Evolutionary conservation across 1,139 yeast genomes (phyloP), one percentile per base, ranked within the genome.

Genomic region (Geotrichum bryndzae): DNA sequence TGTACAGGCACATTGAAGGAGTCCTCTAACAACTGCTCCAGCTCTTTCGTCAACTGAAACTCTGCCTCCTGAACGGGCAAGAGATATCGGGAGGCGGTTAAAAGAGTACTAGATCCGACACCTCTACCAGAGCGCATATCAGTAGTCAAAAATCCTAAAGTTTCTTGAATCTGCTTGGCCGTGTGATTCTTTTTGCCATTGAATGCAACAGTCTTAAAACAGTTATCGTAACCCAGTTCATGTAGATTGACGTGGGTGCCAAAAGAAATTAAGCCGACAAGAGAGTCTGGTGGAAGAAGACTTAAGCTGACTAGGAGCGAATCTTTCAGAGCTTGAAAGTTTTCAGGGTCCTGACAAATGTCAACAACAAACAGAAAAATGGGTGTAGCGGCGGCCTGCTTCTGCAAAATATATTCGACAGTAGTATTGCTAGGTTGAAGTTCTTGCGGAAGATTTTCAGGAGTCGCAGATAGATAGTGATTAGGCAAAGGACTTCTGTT

Each of bases 281-380:
- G 57, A 3, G 73, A 79, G 66, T 84, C 77, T 35, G 82, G 82
- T 0, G 92, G 92, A 29, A 87, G 74, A 63, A 86, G 76, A 64
- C 82, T 79, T 63, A 88, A 72, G 2, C 87, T 80, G 29, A 80
- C 74, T 11, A 79, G 68, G 33, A 88, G 71, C 4, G 85, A 79
- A 56, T 86, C 89, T 65, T 81, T 82, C 63, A 88, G 73, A 0
- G 87, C 80, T 58, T 80, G 83, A n/a, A 82, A 69, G 61, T 76
- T 77, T 53, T 76, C 79, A 2, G 70, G 70, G 53, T 82, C 87
- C 58, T 83, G 76, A 67, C 90, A 84, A 0, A 87, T 80, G 72
- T 88, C 95, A 33, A 88, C 84, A n/a, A 87, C 84, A 67, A 80
- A 86, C 46, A 86, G 69, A 69, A 84, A 86, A 5, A 86, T 79